phyloP scores from a whole-genome alignment of 768 basidiomycete genomes.

The Tricholoma saponaceum region DNA sequence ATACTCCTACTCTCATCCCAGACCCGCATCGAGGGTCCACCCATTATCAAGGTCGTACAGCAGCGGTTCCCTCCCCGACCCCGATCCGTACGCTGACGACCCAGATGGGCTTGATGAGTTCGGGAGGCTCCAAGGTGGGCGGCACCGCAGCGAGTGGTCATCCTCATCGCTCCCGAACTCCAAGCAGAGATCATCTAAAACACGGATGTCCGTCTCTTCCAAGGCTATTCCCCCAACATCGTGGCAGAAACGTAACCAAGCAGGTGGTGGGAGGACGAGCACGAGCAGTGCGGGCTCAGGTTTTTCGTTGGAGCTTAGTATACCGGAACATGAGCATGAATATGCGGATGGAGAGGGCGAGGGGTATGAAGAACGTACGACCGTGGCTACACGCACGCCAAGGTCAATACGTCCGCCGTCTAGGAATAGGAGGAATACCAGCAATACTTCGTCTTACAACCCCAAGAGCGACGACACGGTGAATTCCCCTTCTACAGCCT shows the following conservation, averaged over 20 bases:
- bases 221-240: constrained; percentile 16
- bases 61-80: not conserved
- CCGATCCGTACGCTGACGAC: not conserved
- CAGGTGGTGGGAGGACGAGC: constrained; percentile 10
- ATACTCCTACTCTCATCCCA: constrained; percentile 17
- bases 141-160: not conserved
- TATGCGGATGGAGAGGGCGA: constrained; percentile 1
- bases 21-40: constrained; percentile 19
- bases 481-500: constrained; percentile 31
- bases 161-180: constrained; percentile 1
- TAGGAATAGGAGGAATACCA: not conserved
- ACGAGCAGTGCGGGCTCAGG: constrained; percentile 27
- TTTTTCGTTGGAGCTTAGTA: constrained; percentile 21
- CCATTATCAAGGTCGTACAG: constrained; percentile 29
- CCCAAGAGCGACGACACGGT: constrained; percentile 6
- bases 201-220: not conserved
- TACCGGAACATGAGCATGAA: constrained; percentile 7
- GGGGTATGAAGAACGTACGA: constrained; percentile 6
- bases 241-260: not conserved
- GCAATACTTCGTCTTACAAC: not conserved
- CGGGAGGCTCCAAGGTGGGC: not conserved
- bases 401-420: not conserved
- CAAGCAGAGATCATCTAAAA: not conserved
- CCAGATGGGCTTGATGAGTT: not conserved
- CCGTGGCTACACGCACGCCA: not conserved